Conservation (phyloP, 345 rosid genomes). For the Sonneratia caseolaris region DNA sequence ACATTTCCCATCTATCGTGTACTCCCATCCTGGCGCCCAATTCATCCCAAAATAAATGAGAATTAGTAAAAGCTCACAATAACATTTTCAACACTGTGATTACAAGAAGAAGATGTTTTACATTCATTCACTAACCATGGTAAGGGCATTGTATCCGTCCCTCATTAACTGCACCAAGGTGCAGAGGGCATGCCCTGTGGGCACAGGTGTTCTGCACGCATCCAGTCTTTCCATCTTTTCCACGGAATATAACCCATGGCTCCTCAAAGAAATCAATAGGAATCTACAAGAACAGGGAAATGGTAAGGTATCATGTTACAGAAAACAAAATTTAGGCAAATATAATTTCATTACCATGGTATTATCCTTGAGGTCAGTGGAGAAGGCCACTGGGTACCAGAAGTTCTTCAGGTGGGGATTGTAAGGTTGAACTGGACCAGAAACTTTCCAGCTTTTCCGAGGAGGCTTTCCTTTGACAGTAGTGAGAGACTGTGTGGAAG, state of each 20-base stretch:
- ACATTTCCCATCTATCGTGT: constrained; percentile 88
- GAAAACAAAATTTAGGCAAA: background rate
- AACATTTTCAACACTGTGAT: background rate
- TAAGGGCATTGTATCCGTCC: constrained; percentile 96
- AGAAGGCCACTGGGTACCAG: constrained; percentile 93
- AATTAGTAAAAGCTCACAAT: background rate
- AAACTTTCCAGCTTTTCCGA: constrained; percentile 62
- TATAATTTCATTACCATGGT: constrained; percentile 53
- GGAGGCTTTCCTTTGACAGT: constrained; percentile 33
- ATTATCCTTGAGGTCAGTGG: constrained; percentile 73
- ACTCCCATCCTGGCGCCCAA: constrained; percentile 73
- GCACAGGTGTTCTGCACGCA: constrained; percentile 93
- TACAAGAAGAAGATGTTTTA: background rate
- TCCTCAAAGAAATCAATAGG: constrained; percentile 94
- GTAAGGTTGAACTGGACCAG: constrained; percentile 89
- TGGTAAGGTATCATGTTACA: background rate
- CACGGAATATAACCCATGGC: constrained; percentile 93
- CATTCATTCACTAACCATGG: constrained; percentile 60
- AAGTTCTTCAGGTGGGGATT: constrained; percentile 64
- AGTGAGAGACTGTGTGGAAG: constrained; percentile 34
- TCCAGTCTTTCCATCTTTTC: constrained; percentile 86
- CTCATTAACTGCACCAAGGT: constrained; percentile 86
- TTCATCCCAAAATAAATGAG: constrained; percentile 12
- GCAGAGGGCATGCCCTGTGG: constrained; percentile 96
- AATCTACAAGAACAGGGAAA: constrained; percentile 34